Base-by-base conservation (phyloP, 1,139 yeast genomes). In the Eremothecium gossypii region DNA sequence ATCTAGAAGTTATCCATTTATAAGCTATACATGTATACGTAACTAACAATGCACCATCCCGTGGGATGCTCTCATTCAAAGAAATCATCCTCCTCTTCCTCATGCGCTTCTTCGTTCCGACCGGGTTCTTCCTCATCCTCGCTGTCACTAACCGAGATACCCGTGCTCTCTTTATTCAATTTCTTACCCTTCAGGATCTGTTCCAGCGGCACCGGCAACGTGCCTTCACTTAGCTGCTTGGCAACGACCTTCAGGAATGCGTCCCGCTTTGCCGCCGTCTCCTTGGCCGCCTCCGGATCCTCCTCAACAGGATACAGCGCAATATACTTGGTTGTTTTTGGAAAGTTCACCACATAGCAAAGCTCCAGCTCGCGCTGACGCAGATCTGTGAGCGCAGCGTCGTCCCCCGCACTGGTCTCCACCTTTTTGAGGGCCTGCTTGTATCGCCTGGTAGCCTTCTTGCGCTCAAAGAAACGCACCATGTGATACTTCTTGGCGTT, bases 401-500 rank as follows among this genome's bases (percentile, higher is more conserved):
- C 43, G 2, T 49, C 47, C 12, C 60, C 58, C 2, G 49, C 55
- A 2, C 44, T 46, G 2, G 54, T 54, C 27, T 53, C 47, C 26
- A 55, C 49, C 10, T 63, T 67, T 45, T 76, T 80, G 46, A 68
- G 67, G 1, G 80, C 77, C 50, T 79, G 79, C 49, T 81, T 82
- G 54, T 86, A 76, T 49, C 71, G 76, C 55, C 96, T 71, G 28
- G 75, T 56, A 1, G 97, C 95, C 71, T 91, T 93, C 66, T 89
- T 86, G 54, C 74, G 75, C 62, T 91, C 98, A 49, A 91, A 85
- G 58, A 93, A 91, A 50, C 93, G 73, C 39, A 91, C 91, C 93
- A 87, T 89, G 58, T 86, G 96, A 61, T 93, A 91, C 63, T 81
- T 84, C 52, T 79, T 74, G n/a, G 86, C 77, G 37, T 73, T 66